phyloP scores from a whole-genome alignment of 2,329 filamentous ascomycete genomes.

The Aspergillus sp. region DNA sequence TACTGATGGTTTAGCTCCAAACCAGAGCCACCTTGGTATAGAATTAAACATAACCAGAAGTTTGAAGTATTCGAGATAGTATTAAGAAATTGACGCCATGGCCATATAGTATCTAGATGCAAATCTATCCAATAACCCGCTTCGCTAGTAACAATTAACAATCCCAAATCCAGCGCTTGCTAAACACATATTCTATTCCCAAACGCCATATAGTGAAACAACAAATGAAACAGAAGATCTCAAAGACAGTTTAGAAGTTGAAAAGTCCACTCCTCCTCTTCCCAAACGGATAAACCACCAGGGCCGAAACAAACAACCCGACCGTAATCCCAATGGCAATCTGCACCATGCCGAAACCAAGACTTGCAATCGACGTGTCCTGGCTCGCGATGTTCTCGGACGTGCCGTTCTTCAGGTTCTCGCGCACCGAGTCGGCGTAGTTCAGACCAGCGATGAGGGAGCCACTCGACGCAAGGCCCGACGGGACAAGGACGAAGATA shows the following conservation, averaged over 20 bases:
- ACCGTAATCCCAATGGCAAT: slow-evolving; percentile 51
- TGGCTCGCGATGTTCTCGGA: slow-evolving; percentile 11
- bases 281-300: slow-evolving; percentile 51
- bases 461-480: slow-evolving; percentile 60
- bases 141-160: no score
- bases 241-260: slow-evolving; percentile 37
- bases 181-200: no score
- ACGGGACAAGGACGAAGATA: slow-evolving; percentile 73
- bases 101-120: no score
- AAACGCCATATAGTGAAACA: not conserved
- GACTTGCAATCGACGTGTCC: slow-evolving; percentile 27
- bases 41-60: no score
- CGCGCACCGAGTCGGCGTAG: slow-evolving; percentile 52
- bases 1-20: no score
- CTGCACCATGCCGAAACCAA: slow-evolving; percentile 51
- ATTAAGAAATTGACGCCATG: no score
- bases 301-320: slow-evolving; percentile 48
- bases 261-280: slow-evolving; percentile 51
- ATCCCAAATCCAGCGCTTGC: no score
- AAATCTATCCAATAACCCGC: no score
- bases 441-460: slow-evolving; percentile 59
- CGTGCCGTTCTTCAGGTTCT: slow-evolving; percentile 22
- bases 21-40: no score
- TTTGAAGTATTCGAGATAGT: no score
- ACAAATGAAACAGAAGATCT: not conserved